These are phyloP conservation scores for Exophiala spinifera DNA, from an alignment of 2,329 filamentous ascomycete genomes.

Conservation along the genomic window DNA sequence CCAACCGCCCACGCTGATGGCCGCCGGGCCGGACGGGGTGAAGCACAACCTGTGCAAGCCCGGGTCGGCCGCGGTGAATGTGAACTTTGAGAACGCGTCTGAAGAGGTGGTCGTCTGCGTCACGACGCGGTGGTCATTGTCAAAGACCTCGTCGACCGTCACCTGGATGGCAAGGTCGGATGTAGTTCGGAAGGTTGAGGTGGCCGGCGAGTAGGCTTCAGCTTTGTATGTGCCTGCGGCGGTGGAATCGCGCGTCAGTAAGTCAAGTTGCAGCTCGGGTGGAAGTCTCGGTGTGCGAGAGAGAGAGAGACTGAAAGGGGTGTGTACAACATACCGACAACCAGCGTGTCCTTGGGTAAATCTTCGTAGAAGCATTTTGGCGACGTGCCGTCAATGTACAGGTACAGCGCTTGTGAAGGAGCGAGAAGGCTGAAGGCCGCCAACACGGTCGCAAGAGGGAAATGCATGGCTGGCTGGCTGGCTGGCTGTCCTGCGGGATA, in stretches of 20 bases:
- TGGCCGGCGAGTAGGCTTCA: slow-evolving; percentile 74
- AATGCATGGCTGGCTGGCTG: too few relatives aligned
- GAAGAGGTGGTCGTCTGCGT: slow-evolving; percentile 66
- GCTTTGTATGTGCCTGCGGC: slow-evolving; percentile 75
- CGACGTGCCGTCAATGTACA: slow-evolving; percentile 82
- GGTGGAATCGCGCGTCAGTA: not conserved
- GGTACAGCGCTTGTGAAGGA: slow-evolving; percentile 81
- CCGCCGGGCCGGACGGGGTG: slow-evolving; percentile 71
- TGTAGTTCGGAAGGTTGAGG: slow-evolving; percentile 67
- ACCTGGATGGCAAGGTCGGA: slow-evolving; percentile 79
- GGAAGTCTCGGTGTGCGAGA: not conserved
- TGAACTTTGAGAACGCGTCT: slow-evolving; percentile 74
- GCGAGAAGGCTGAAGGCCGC: slow-evolving; percentile 39
- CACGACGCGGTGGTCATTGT: slow-evolving; percentile 95
- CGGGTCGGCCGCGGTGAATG: slow-evolving; percentile 90
- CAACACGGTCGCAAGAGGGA: slow-evolving; percentile 14
- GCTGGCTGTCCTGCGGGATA: not conserved
- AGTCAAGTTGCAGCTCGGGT: not conserved
- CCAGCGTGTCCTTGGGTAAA: slow-evolving; percentile 92
- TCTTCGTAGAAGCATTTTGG: slow-evolving; percentile 99
- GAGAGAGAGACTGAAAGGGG: too few relatives aligned
- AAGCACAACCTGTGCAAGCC: slow-evolving; percentile 97
- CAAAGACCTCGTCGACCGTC: slow-evolving; percentile 92
- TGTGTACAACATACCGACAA: slow-evolving; percentile 65
- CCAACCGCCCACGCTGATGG: slow-evolving; percentile 66